phyloP scores from a whole-genome alignment of 768 basidiomycete species.

The Pleurotus tuoliensis region DNA sequence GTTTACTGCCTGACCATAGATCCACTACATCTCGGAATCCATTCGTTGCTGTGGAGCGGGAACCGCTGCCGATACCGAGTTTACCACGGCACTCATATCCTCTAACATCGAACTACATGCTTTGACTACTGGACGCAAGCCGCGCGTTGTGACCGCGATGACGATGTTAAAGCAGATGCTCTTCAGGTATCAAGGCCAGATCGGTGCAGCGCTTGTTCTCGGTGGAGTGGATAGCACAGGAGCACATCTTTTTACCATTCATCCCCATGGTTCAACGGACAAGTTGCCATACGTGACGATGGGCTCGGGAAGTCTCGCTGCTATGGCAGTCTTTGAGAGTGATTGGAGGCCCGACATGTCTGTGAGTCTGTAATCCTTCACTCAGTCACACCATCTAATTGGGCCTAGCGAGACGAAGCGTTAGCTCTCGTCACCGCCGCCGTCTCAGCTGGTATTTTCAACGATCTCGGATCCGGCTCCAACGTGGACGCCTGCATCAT shows the following conservation, averaged over 20 bases:
- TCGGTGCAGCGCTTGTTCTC: conserved; percentile 94
- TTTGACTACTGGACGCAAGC: conserved; percentile 86
- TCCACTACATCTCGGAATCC: conserved; percentile 93
- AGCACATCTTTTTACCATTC: conserved; percentile 92
- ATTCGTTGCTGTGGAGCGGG: conserved; percentile 99
- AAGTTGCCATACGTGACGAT: conserved; percentile 98
- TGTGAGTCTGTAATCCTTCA: conserved; percentile 36
- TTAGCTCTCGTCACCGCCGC: conserved; percentile 81
- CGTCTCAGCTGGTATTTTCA: conserved; percentile 95
- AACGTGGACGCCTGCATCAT: conserved; percentile 98
- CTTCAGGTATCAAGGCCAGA: conserved; percentile 88
- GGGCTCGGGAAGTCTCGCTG: conserved; percentile 94
- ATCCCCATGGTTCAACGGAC: conserved; percentile 96
- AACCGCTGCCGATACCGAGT: conserved; percentile 98
- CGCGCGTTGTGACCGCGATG: conserved; percentile 96
- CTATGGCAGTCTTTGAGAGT: conserved; percentile 97
- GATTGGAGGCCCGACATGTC: conserved; percentile 79
- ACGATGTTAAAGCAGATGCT: conserved; percentile 98
- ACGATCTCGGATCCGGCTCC: conserved; percentile 98
- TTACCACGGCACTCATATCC: conserved; percentile 90
- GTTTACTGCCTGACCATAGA: conserved; percentile 42
- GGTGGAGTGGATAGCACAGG: conserved; percentile 96
- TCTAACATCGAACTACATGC: conserved; percentile 94
- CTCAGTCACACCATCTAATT: neutral
- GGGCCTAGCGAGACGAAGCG: conserved; percentile 68